Percentiles rank a stretch among this genome's conserved stretches.
Evolutionary conservation across 2,329 filamentous ascomycete species (phyloP).

Genomic region (Diaporthe citrichinensis): DNA sequence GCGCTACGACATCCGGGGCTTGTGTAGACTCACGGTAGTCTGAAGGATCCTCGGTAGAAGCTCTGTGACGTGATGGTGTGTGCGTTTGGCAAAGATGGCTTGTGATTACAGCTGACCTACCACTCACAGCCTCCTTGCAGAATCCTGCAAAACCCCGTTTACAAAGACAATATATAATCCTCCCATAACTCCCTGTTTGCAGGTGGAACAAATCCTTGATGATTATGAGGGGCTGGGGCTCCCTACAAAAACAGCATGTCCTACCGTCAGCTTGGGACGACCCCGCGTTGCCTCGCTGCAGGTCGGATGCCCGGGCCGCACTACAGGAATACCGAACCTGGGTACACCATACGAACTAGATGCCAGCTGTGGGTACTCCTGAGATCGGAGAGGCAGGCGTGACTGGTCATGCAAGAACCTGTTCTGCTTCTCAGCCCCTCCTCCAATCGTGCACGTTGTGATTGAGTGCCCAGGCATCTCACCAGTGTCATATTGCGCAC

Average conservation of each 20-base stretch:
- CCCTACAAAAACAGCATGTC: neutral
- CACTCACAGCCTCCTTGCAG: neutral
- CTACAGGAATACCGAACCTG: neutral
- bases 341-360: neutral
- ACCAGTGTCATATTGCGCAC: neutral
- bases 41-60: neutral
- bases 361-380: constrained; percentile 8
- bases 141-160: neutral
- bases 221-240: neutral
- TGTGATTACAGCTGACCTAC: neutral
- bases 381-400: neutral
- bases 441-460: neutral
- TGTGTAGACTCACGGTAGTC: neutral
- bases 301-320: neutral
- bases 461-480: neutral
- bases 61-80: neutral
- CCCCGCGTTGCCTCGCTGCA: constrained; percentile 2
- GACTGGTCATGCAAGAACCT: neutral
- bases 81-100: neutral
- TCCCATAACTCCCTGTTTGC: neutral
- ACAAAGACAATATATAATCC: neutral
- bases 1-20: neutral
- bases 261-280: neutral
- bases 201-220: neutral
- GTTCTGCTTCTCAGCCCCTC: neutral